Evolutionary conservation across 192 early-diverging fungal genomes (phyloP).

Genomic region (Rhizophagus sp.): DNA sequence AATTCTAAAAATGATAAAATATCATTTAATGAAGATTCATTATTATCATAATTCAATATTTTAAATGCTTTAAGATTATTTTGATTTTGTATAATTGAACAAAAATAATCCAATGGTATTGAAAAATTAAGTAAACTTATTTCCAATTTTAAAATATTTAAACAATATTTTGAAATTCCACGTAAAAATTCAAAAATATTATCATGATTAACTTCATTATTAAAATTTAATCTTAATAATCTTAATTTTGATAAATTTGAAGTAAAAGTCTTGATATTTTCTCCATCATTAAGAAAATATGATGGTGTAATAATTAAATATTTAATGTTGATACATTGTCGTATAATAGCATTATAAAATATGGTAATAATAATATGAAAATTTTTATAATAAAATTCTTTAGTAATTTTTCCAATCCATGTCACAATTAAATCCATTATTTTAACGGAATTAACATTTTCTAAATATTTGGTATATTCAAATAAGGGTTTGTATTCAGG

Average conservation of each 20-base stretch:
- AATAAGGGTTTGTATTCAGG: neutral
- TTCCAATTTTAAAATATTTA: neutral
- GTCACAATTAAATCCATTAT: neutral
- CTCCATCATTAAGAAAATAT: neutral
- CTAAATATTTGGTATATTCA: neutral
- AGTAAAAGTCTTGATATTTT: neutral
- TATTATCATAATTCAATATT: no score
- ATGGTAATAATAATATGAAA: no score
- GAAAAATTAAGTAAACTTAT: neutral
- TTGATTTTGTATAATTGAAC: no score
- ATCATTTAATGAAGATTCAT: no score
- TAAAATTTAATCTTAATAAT: neutral
- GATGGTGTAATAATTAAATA: neutral
- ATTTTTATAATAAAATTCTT: no score
- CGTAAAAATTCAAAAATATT: neutral
- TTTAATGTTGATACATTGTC: neutral
- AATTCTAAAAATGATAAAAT: no score
- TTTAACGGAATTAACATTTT: neutral
- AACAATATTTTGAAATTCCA: neutral
- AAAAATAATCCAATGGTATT: no score
- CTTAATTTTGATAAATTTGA: neutral
- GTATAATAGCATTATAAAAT: no score
- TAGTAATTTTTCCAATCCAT: neutral
- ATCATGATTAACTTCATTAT: neutral
- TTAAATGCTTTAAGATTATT: no score